These are phyloP conservation scores for Aspergillus saccharolyticus DNA, from an alignment of 495 filamentous ascomycete genomes.

Conservation along the genomic window DNA sequence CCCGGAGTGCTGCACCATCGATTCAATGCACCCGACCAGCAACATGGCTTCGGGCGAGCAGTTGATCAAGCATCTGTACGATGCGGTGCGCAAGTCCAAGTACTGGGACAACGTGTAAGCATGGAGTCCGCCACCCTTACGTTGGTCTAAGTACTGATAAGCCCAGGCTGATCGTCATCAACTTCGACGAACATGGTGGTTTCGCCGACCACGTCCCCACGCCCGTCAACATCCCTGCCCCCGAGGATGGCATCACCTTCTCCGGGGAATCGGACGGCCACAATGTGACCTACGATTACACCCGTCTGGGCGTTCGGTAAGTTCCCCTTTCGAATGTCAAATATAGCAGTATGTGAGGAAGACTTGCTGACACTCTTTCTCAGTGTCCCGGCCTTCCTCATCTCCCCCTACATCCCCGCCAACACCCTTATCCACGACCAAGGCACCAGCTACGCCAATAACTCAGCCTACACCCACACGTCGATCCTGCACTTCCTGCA, in stretches of 20 bases:
- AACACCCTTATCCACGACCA: constrained; percentile 38
- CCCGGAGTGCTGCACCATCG: constrained; percentile 43
- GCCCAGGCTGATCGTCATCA: constrained; percentile 39
- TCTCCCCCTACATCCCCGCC: constrained; percentile 38
- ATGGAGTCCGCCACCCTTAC: too few species aligned
- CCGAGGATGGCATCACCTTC: constrained; percentile 35
- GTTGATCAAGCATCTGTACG: constrained; percentile 46
- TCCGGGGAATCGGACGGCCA: constrained; percentile 34
- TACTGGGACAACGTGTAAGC: constrained; percentile 42
- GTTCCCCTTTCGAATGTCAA: not conserved
- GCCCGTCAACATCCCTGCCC: constrained; percentile 32
- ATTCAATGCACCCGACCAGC: constrained; percentile 42
- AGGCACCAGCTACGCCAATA: constrained; percentile 33
- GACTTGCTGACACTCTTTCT: too few species aligned
- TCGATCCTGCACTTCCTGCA: constrained; percentile 40
- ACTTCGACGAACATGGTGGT: constrained; percentile 46
- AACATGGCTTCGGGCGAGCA: constrained; percentile 41
- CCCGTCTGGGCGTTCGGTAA: constrained; percentile 41
- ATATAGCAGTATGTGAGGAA: too few species aligned
- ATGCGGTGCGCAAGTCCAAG: constrained; percentile 38
- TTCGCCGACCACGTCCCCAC: constrained; percentile 45
- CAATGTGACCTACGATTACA: constrained; percentile 38
- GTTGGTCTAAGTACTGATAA: not conserved
- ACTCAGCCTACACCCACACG: constrained; percentile 41
- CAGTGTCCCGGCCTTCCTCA: constrained; percentile 41